A percentile compares a stretch with the other conserved stretches of the same genome.
These are phyloP conservation scores for Sicyos baderoa DNA, from an alignment of 306 rosid genomes.

Conservation along the genomic window DNA sequence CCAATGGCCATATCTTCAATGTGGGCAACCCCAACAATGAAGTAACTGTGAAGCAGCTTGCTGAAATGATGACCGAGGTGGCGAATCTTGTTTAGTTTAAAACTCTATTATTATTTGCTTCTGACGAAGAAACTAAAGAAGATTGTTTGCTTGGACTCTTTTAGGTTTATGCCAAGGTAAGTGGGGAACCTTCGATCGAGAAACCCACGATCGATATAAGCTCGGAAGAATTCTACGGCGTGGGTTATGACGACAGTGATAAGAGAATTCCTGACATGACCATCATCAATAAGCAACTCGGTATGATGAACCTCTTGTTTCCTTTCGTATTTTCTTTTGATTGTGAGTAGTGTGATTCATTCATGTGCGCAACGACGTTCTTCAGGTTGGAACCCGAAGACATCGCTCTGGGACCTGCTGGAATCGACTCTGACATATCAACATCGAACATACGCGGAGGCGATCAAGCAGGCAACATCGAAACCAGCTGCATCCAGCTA, in stretches of 20 bases:
- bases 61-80: constrained; percentile 87
- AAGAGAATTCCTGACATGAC: constrained; percentile 97
- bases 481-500: constrained; percentile 59
- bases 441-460: constrained; percentile 85
- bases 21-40: constrained; percentile 96
- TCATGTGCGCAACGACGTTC: background rate
- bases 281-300: constrained; percentile 78
- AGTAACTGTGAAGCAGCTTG: constrained; percentile 94
- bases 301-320: constrained; percentile 29
- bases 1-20: constrained; percentile 79
- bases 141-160: background rate
- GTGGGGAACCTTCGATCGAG: constrained; percentile 54
- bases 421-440: constrained; percentile 91
- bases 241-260: constrained; percentile 85
- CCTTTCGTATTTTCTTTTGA: background rate
- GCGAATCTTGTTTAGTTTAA: constrained; percentile 1
- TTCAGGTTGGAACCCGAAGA: constrained; percentile 82
- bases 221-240: constrained; percentile 88
- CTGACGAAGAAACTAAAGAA: background rate
- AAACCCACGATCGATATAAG: constrained; percentile 61
- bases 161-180: constrained; percentile 79
- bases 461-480: constrained; percentile 56
- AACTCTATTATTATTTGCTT: background rate
- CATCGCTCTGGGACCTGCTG: constrained; percentile 85
- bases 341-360: background rate